Base-by-base conservation (phyloP, 495 filamentous ascomycete genomes). In the Aspergillus incahuasiensis region DNA sequence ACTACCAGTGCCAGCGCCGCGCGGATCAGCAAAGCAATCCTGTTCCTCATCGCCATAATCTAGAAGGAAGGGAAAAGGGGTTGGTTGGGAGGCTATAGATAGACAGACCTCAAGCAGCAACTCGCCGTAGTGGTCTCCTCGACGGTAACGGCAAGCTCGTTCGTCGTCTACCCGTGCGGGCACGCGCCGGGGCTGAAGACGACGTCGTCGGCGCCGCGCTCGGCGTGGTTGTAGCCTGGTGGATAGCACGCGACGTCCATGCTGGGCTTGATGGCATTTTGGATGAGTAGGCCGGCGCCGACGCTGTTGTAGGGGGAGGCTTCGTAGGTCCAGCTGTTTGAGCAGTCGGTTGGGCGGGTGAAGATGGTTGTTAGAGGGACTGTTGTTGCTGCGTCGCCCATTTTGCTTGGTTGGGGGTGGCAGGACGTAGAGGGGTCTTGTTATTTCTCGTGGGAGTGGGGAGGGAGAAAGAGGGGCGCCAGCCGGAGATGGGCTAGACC, bases 361-460 rank as follows among this genome's bases (percentile, higher is more conserved):
- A 44, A 44, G 49, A 30, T 52, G 49, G 21, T 41, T 25, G 38
- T 52, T 20, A 41, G 49, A 11, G 35, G 38, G 35, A 24, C 35
- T 25, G 35, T 40, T 20, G 38, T 52, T 13, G 42, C 22, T 13
- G 42, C 19, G 42, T 22, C 42, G 11, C 42, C 18, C 18, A 44
- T 44, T 44, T 22, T 44, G 42, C 2, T 35, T 35, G 12, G 12
- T 35, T 35, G 6, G 32, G 13, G 12, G 32, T 35, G 12, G 2
- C 12, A 7, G 9, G 25, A 28, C 25, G n/a, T n/a, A n/a, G n/a
- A n/a, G n/a, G n/a, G n/a, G n/a, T n/a, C n/a, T n/a, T n/a, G n/a
- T n/a, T n/a, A n/a, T 28, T 28, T 28, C 25, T 28, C 4, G 25
- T 28, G 25, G 25, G 25, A 28, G 25, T n/a, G n/a, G n/a, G n/a